Conservation (phyloP, 352 stramenopile genomes). For the Aphanomyces astaci region DNA sequence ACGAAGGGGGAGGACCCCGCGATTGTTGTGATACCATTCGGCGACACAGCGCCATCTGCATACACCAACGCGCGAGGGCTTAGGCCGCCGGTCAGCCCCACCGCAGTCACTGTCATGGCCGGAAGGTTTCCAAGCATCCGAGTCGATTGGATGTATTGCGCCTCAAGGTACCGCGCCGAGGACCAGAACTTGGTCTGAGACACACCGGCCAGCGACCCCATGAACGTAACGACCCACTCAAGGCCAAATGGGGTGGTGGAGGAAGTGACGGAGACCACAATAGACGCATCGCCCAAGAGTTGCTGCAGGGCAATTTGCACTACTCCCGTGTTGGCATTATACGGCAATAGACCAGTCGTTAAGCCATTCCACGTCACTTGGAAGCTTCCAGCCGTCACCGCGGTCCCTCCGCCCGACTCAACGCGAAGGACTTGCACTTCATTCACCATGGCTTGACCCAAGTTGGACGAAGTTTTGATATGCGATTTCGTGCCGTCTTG, state of each 20-base stretch:
- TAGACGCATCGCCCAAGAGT: constrained; percentile 36
- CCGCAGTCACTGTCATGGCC: constrained; percentile 24
- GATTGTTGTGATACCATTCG: constrained; percentile 27
- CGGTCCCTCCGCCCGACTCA: constrained; percentile 25
- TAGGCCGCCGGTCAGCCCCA: constrained; percentile 32
- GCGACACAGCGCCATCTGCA: constrained; percentile 31
- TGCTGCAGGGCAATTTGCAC: constrained; percentile 30
- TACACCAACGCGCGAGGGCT: constrained; percentile 33
- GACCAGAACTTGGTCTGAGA: constrained; percentile 64
- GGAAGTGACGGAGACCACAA: constrained; percentile 34
- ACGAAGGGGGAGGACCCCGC: constrained; percentile 50
- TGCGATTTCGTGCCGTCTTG: constrained; percentile 40
- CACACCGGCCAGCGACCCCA: constrained; percentile 33
- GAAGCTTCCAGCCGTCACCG: constrained; percentile 46
- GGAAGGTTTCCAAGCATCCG: constrained; percentile 51
- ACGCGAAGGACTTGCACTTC: constrained; percentile 62
- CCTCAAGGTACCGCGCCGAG: constrained; percentile 42
- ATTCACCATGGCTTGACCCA: constrained; percentile 52
- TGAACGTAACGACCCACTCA: constrained; percentile 60
- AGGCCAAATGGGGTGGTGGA: constrained; percentile 27
- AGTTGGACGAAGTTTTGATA: constrained; percentile 54
- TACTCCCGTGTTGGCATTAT: constrained; percentile 42
- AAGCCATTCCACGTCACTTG: constrained; percentile 61
- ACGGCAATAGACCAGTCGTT: constrained; percentile 50
- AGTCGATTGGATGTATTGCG: constrained; percentile 37